Evolutionary conservation across 257 asterid species (phyloP).

Genomic region (Solanum paucissectum): DNA sequence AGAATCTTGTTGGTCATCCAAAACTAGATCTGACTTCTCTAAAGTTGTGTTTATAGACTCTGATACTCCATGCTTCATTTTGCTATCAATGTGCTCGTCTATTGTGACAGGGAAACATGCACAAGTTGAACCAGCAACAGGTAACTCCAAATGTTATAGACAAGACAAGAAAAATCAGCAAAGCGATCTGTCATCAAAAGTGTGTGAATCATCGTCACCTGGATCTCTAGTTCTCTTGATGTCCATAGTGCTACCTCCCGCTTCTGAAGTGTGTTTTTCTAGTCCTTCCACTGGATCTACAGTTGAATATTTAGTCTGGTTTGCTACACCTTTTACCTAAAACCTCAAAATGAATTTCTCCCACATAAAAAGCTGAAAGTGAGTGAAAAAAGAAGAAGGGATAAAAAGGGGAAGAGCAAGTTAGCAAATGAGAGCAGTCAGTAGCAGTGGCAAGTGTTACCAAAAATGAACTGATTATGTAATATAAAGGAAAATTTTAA

Average conservation of each 20-base stretch:
- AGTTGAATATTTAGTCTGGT: constrained; percentile 18
- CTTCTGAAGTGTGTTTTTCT: constrained; percentile 19
- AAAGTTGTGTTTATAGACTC: constrained; percentile 20
- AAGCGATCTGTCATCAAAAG: neutral
- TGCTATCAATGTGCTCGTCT: constrained; percentile 28
- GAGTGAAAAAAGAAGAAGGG: neutral
- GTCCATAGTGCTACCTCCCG: constrained; percentile 13
- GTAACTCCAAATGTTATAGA: neutral
- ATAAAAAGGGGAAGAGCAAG: neutral
- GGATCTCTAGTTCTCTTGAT: constrained; percentile 15
- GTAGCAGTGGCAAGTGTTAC: neutral
- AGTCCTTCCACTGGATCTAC: constrained; percentile 19
- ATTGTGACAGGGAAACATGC: constrained; percentile 5
- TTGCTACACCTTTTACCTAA: constrained; percentile 30
- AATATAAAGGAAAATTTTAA: neutral
- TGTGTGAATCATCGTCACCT: constrained; percentile 21
- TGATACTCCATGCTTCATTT: constrained; percentile 21
- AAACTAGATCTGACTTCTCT: constrained; percentile 13
- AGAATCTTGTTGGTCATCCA: constrained; percentile 28
- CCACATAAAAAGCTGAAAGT: constrained; percentile 2
- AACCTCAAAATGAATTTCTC: constrained; percentile 5
- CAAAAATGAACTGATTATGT: neutral
- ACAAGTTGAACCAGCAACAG: neutral
- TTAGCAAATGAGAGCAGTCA: neutral
- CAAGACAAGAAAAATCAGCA: neutral